Base-by-base conservation (phyloP, 768 basidiomycete genomes). In the Heimioporus sp. region DNA sequence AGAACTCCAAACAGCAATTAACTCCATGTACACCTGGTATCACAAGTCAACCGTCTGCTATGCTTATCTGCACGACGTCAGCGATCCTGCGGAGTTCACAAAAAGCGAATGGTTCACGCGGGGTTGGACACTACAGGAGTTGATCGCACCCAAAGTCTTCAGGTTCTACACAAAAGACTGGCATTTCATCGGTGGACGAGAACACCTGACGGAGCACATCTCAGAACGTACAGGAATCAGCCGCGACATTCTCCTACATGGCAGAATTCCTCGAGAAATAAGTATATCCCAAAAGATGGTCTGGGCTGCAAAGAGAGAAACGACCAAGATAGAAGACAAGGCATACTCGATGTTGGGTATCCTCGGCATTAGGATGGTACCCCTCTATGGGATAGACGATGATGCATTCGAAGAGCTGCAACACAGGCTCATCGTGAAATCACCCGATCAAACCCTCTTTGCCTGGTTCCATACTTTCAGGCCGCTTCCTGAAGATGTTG, bases 11-110 rank as follows among this genome's bases (percentile, higher is more conserved):
- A 61, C 70, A 38, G 60, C 70, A 17, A 66, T 70, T 49, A 65
- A 67, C 32, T 51, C 65, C 15, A 70, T 72, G 67, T 72, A 62
- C 56, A 54, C n/a, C 36, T 71, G 71, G 71, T 72, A 71, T 51
- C 43, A 45, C 2, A 43, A 58, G 13, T 59, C 69, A 5, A 19
- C 56, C 1, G 43, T 63, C 35, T 71, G 69, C 51, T 62, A 65
- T 11, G 64, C 52, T 5, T 66, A 71, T 50, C 35, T 70, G 37
- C 54, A 62, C 31, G 64, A 68, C 42, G 55, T 69, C 41, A 42
- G 17, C 35, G 54, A 62, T 16, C 39, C 44, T 0, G 44, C 56
- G 51, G 38, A 51, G 20, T 57, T 65, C 30, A 44, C 17, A 6
- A 30, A 51, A n/a, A 68, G 66, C 44, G 57, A 61, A 16, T 70